Conservation (phyloP, 2,329 filamentous ascomycete species). For the Dichotomopilus funicola region DNA sequence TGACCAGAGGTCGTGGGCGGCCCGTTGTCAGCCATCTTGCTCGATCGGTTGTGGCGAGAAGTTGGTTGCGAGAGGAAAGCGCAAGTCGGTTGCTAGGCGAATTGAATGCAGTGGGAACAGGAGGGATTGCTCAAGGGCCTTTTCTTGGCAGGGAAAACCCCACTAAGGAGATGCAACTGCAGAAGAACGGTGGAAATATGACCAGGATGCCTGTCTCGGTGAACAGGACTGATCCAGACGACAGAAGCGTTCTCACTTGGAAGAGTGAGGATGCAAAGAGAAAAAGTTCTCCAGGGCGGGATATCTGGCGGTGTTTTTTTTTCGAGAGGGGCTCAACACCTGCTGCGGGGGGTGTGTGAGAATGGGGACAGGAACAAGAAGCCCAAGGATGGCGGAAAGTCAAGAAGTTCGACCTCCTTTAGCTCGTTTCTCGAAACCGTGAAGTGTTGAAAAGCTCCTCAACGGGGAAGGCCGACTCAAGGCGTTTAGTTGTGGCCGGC, state of each 20-base stretch:
- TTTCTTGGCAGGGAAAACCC: slow-evolving; percentile 17
- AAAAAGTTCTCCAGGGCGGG: neutral
- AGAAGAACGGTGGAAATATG: neutral
- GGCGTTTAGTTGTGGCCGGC: too few species aligned
- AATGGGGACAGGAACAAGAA: too few species aligned
- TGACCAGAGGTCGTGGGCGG: slow-evolving; percentile 55
- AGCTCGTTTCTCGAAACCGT: too few species aligned
- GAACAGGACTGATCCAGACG: too few species aligned
- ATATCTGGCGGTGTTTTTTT: too few species aligned
- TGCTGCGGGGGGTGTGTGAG: too few species aligned
- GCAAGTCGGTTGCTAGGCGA: slow-evolving; percentile 8
- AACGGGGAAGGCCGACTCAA: too few species aligned
- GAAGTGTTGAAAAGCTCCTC: too few species aligned
- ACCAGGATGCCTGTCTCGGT: neutral
- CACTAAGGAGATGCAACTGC: slow-evolving; percentile 15
- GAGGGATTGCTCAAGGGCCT: slow-evolving; percentile 13
- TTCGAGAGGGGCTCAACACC: too few species aligned
- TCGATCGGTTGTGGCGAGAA: slow-evolving; percentile 26
- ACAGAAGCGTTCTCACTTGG: too few species aligned
- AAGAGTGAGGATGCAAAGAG: neutral
- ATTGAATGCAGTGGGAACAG: slow-evolving; percentile 13
- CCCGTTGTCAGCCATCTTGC: slow-evolving; percentile 69
- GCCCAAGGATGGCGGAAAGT: too few species aligned
- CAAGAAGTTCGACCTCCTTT: too few species aligned
- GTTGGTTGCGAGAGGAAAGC: slow-evolving; percentile 4